phyloP scores from a whole-genome alignment of 108 stramenopile species.

The Fragilaria crotonensis region DNA sequence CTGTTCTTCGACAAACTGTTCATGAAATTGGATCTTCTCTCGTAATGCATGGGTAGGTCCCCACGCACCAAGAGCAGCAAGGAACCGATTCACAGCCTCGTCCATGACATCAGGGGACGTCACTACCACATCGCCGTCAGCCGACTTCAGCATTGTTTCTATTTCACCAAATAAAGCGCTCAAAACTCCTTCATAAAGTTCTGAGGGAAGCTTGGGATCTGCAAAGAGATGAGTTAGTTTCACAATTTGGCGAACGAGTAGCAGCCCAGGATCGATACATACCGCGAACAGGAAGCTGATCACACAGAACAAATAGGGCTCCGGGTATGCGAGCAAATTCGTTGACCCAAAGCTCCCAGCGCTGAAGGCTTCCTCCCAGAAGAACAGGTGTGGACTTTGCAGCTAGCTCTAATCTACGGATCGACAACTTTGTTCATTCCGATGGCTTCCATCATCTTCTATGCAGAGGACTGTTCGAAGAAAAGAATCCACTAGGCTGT shows the following conservation, averaged over 20 bases:
- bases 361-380: constrained; percentile 49
- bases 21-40: constrained; percentile 49
- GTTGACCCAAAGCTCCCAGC: constrained; percentile 67
- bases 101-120: constrained; percentile 1
- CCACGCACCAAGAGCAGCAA: constrained; percentile 63
- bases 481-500: constrained; percentile 52
- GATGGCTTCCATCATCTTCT: constrained; percentile 3
- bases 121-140: background rate
- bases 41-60: constrained; percentile 61
- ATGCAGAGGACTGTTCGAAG: constrained; percentile 45
- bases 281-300: constrained; percentile 72
- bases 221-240: background rate
- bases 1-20: constrained; percentile 11
- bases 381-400: constrained; percentile 57
- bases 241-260: background rate
- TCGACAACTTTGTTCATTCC: constrained; percentile 24
- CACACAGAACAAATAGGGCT: constrained; percentile 57
- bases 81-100: constrained; percentile 51
- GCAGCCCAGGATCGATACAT: no score
- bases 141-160: constrained; percentile 10
- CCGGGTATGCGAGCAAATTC: constrained; percentile 61
- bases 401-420: constrained; percentile 63
- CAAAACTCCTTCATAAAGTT: constrained; percentile 51
- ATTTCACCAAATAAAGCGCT: constrained; percentile 55
- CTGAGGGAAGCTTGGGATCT: constrained; percentile 43